A percentile compares a stretch with the other conserved stretches of the same genome.
Evolutionary conservation across 306 rosid species (phyloP).

Genomic region (Trifolium fragiferum): DNA sequence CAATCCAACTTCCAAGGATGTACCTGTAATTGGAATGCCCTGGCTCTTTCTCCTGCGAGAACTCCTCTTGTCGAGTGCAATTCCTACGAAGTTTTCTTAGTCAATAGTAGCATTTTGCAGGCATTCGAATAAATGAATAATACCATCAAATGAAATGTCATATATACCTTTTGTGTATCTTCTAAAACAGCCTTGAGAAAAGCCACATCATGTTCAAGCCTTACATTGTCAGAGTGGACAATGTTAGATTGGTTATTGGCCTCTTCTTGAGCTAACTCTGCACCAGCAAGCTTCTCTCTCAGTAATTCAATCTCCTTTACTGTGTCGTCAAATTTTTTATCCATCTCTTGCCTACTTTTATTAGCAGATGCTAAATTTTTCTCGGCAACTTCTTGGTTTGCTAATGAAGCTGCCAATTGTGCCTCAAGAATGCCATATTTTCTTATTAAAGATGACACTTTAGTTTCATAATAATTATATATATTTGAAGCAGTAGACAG

Average conservation of each 20-base stretch:
- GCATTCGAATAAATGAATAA: conserved; percentile 9
- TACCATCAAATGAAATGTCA: conserved; percentile 17
- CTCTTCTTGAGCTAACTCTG: conserved; percentile 87
- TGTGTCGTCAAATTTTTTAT: conserved; percentile 63
- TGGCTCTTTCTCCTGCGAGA: conserved; percentile 85
- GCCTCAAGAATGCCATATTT: conserved; percentile 82
- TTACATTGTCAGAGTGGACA: conserved; percentile 90
- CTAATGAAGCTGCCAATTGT: conserved; percentile 77
- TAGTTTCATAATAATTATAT: conserved; percentile 74
- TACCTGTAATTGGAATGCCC: conserved; percentile 97
- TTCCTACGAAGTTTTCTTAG: conserved; percentile 52
- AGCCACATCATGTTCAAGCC: conserved; percentile 98
- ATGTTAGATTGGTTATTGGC: conserved; percentile 79
- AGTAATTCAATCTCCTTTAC: conserved; percentile 72
- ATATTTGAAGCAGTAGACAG: conserved; percentile 63
- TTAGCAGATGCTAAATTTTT: conserved; percentile 69
- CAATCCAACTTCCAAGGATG: conserved; percentile 17
- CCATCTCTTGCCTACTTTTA: conserved; percentile 76
- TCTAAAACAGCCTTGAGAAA: conserved; percentile 97
- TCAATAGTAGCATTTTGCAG: conserved; percentile 21
- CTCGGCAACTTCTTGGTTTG: conserved; percentile 76
- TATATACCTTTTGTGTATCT: conserved; percentile 88
- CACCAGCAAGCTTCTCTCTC: conserved; percentile 75
- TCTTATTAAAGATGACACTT: conserved; percentile 68
- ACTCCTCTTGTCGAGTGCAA: conserved; percentile 96